Percentiles rank a stretch among this genome's conserved stretches.
phyloP scores from a whole-genome alignment of 225 moss, liverwort and hornwort genomes.

The Neckera pumila region DNA sequence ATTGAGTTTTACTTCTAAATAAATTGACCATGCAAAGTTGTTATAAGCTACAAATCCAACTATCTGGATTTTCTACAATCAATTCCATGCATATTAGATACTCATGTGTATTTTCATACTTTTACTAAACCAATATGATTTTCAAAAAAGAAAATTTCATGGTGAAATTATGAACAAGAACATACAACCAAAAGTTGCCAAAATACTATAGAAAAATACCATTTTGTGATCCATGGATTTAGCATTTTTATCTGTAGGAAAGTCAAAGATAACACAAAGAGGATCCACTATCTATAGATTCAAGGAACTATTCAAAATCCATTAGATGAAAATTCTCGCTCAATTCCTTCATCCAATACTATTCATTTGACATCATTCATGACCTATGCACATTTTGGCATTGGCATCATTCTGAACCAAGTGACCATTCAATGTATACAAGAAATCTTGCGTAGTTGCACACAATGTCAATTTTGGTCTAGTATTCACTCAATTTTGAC shows the following conservation, averaged over 20 bases:
- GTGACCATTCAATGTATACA: not conserved
- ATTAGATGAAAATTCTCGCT: not conserved
- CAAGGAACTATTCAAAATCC: not conserved
- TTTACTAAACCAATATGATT: not conserved
- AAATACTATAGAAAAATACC: accelerated
- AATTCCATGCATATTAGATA: not conserved
- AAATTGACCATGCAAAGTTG: not conserved
- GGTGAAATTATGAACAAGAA: accelerated
- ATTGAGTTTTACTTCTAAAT: not conserved
- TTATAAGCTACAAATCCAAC: not conserved
- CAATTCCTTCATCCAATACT: not conserved
- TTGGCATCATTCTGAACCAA: not conserved
- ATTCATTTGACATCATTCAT: not conserved
- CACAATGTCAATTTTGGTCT: accelerated
- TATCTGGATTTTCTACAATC: not conserved
- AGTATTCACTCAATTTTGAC: accelerated
- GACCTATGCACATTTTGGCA: accelerated
- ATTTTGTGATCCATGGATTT: not conserved
- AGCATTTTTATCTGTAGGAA: not conserved
- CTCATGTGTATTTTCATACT: not conserved
- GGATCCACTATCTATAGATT: not conserved
- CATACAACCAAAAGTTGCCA: not conserved
- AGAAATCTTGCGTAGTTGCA: accelerated
- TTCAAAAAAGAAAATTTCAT: not conserved
- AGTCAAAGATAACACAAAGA: not conserved